phyloP scores from a whole-genome alignment of 495 filamentous ascomycete species.

The Glutinoglossum americanum region DNA sequence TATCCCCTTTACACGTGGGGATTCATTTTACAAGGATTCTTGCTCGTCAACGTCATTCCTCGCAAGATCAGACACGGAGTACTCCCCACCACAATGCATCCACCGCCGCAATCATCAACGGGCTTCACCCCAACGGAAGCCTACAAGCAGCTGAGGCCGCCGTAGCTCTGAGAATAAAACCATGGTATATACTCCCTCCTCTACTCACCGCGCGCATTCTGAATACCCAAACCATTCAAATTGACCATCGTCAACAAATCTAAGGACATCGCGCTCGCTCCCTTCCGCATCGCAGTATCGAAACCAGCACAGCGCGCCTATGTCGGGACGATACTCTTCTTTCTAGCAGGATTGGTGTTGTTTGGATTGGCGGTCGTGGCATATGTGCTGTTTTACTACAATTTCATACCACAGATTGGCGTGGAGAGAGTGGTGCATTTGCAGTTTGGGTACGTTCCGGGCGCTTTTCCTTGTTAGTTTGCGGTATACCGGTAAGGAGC shows the following conservation, averaged over 20 bases:
- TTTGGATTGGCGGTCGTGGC: constrained; percentile 39
- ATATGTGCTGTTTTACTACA: constrained; percentile 62
- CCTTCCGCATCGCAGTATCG: constrained; percentile 34
- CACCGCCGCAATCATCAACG: not conserved
- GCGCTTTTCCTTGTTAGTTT: too few relatives aligned
- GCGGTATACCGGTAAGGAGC: not conserved
- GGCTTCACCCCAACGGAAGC: not conserved
- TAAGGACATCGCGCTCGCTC: constrained; percentile 18
- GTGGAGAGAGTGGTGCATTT: constrained; percentile 47
- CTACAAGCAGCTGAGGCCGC: not conserved
- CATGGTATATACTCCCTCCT: not conserved
- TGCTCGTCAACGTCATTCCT: constrained; percentile 1
- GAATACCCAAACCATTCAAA: not conserved
- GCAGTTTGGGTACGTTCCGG: constrained; percentile 48
- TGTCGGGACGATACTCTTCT: constrained; percentile 43
- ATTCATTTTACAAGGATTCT: not conserved
- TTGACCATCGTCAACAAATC: constrained; percentile 2
- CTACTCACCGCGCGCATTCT: not conserved
- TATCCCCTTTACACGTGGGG: not conserved
- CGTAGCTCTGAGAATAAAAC: not conserved
- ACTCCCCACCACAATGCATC: not conserved
- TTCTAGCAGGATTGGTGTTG: constrained; percentile 33
- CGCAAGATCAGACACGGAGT: not conserved
- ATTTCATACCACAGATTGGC: constrained; percentile 51
- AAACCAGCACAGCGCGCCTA: constrained; percentile 49